Conservation (phyloP, 495 filamentous ascomycete species). For the Podospora sp. region DNA sequence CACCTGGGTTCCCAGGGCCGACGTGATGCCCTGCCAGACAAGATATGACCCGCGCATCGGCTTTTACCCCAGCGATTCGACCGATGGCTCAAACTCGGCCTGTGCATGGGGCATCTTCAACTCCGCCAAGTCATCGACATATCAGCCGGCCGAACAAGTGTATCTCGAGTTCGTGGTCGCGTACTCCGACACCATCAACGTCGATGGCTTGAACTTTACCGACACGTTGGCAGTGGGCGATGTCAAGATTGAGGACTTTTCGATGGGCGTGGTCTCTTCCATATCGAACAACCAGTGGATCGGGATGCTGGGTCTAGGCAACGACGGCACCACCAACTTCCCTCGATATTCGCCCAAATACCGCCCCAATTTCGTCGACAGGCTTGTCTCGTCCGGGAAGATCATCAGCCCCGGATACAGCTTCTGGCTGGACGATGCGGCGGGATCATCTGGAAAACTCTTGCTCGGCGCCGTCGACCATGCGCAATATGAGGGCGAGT, state of each 20-base stretch:
- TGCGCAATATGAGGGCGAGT: conserved; percentile 66
- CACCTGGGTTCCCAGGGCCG: conserved; percentile 24
- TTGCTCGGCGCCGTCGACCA: conserved; percentile 84
- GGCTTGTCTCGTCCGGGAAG: conserved; percentile 63
- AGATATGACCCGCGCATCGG: conserved; percentile 4
- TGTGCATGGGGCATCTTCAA: conserved; percentile 20
- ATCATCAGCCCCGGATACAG: conserved; percentile 78
- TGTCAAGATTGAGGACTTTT: conserved; percentile 59
- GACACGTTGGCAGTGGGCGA: conserved; percentile 69
- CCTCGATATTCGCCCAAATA: conserved; percentile 17
- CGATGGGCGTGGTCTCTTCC: conserved; percentile 71
- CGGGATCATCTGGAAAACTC: conserved; percentile 67
- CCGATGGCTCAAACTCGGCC: conserved; percentile 12
- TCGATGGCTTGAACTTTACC: conserved; percentile 56
- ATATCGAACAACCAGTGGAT: conserved; percentile 54
- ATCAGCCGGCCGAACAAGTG: conserved; percentile 3
- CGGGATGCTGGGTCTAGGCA: conserved; percentile 78
- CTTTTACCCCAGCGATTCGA: conserved; percentile 1
- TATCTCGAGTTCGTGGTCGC: conserved; percentile 22
- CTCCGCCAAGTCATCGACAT: conserved; percentile 16
- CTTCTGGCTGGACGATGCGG: conserved; percentile 72
- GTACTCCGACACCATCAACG: conserved; percentile 19
- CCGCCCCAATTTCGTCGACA: conserved; percentile 61
- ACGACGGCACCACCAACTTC: conserved; percentile 19
- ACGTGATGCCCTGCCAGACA: conserved; percentile 19